A percentile compares a stretch with the other conserved stretches of the same genome.
phyloP scores from a whole-genome alignment of 202 grass and related monocot genomes.

The Carex arenaria region DNA sequence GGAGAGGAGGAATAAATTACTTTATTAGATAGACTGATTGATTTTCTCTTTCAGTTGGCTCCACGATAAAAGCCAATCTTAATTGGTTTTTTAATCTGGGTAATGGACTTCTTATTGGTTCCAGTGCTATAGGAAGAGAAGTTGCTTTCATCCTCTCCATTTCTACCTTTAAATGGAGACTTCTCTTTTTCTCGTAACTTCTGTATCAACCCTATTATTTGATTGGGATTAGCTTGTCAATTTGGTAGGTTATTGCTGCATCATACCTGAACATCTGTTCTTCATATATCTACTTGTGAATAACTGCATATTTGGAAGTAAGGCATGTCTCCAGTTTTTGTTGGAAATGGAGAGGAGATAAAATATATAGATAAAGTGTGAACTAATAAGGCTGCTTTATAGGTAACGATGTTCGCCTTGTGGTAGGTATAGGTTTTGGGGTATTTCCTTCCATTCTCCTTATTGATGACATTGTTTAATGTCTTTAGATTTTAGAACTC shows the following conservation, averaged over 20 bases:
- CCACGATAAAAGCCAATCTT: neutral
- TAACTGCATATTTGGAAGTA: neutral
- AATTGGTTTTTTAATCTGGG: neutral
- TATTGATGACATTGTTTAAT: neutral
- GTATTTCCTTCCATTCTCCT: neutral
- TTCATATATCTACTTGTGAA: neutral
- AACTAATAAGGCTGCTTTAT: slow-evolving; percentile 3
- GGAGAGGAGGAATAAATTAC: neutral
- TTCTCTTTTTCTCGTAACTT: neutral
- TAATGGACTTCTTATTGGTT: slow-evolving; percentile 20
- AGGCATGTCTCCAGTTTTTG: neutral
- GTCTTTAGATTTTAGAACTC: neutral
- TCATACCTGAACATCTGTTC: neutral
- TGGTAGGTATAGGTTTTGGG: slow-evolving; percentile 14
- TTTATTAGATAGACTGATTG: slow-evolving; percentile 6
- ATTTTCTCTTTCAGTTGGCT: slow-evolving; percentile 15
- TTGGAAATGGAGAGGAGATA: neutral
- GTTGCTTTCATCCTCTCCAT: neutral
- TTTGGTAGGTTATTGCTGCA: neutral
- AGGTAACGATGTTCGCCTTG: slow-evolving; percentile 3
- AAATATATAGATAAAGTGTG: neutral
- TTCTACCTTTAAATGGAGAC: neutral
- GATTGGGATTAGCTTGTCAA: neutral
- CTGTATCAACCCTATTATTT: neutral
- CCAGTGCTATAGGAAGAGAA: slow-evolving; percentile 4